Evolutionary conservation across 176 grass and related monocot genomes (phyloP).

Genomic region (Oryza rufipogon): DNA sequence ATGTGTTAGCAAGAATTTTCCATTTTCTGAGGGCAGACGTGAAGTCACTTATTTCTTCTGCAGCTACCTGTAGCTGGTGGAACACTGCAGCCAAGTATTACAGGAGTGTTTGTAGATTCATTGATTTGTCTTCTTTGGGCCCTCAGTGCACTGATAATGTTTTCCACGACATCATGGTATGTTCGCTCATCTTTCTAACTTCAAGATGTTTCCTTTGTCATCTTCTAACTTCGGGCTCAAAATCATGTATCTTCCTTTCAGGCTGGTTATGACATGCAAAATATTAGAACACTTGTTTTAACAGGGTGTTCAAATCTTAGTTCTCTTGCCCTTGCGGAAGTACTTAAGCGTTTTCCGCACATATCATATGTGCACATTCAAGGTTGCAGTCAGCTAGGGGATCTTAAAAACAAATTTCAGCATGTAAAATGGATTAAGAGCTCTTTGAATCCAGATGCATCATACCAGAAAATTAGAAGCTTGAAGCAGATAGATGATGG

Average conservation of each 20-base stretch:
- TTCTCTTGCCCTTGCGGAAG: constrained; percentile 63
- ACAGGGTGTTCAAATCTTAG: constrained; percentile 79
- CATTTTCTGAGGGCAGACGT: constrained; percentile 87
- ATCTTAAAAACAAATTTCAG: constrained; percentile 78
- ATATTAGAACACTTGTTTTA: constrained; percentile 73
- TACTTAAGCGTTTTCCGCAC: constrained; percentile 61
- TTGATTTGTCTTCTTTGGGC: constrained; percentile 85
- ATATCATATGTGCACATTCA: constrained; percentile 79
- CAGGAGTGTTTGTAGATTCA: constrained; percentile 65
- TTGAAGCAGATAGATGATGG: constrained; percentile 73
- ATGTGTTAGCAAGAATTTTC: constrained; percentile 80
- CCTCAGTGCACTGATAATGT: constrained; percentile 74
- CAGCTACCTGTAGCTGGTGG: constrained; percentile 81
- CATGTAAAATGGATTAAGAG: constrained; percentile 78
- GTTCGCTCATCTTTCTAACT: constrained; percentile 19
- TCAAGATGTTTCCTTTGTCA: constrained; percentile 36
- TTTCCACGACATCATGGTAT: constrained; percentile 77
- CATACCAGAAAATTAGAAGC: constrained; percentile 71
- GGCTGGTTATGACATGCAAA: constrained; percentile 83
- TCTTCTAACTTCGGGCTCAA: constrained; percentile 36
- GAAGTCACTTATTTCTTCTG: constrained; percentile 84
- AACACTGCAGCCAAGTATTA: constrained; percentile 67
- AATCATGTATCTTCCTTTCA: constrained; percentile 57
- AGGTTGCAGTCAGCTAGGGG: constrained; percentile 82
- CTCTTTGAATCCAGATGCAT: constrained; percentile 57